Evolutionary conservation across 495 filamentous ascomycete species (phyloP), one percentile per base, ranked within the genome.

Genomic region (Extremus antarcticus): DNA sequence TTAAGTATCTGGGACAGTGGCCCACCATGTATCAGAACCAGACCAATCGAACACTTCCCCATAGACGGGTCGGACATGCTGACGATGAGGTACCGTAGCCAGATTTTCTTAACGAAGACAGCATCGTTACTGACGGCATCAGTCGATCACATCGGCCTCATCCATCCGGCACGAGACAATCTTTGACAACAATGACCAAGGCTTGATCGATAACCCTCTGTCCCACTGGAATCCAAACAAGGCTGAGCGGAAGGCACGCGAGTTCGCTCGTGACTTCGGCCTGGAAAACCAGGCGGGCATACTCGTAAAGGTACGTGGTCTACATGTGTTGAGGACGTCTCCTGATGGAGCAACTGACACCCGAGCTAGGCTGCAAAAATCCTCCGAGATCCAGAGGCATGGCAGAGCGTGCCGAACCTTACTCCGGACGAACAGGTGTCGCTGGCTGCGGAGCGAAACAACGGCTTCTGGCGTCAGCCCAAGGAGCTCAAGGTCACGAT

Each of bases 401-500:
- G 35, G 39, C 35, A 46, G 19, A 55, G 43, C 25, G 46, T 59
- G 4, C 51, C 48, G 20, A 38, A 29, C 19, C 57, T 59, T 9
- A 55, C 57, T 4, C 15, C 76, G 10, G 65, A 64, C 0, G 84
- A 86, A 55, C 55, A 70, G 4, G 51, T 61, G 1, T 74, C 74
- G 0, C 68, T 88, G 23, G 69, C 68, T 29, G 67, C 77, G 21
- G 84, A 87, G 62, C 69, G 71, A 3, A 68, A 70, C 1, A 75
- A 80, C 61, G 46, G 51, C 16, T 80, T 81, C 45, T 88, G 81
- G 79, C 71, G 74, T 38, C 81, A 85, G 21, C 83, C 84, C 10
- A 65, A 56, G 51, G 66, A 74, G n/a, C 76, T 88, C 16, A 86
- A 86, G 63, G 73, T 85, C 40, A 86, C 83, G 23, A 82, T 88